These are phyloP conservation scores for Amanita phalloides DNA, from an alignment of 768 basidiomycete species.

Conservation along the genomic window DNA sequence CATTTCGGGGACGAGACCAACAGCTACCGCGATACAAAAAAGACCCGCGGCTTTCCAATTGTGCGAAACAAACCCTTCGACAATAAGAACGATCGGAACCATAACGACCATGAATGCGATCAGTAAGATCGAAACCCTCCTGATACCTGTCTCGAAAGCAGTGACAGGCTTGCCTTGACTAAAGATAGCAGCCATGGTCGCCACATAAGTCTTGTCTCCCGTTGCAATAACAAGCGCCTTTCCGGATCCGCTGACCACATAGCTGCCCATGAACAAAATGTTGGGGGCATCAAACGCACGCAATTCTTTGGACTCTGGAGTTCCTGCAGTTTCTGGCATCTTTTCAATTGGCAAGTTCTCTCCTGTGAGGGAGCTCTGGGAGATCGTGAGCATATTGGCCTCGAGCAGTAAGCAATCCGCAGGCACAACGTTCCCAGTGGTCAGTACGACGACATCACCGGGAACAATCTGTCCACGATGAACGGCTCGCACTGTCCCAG, in stretches of 20 bases:
- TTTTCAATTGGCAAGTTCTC: constrained; percentile 25
- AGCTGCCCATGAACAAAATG: constrained; percentile 22
- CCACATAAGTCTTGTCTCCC: constrained; percentile 22
- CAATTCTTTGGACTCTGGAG: constrained; percentile 12
- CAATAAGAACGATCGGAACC: neutral
- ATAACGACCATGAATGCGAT: constrained; percentile 5
- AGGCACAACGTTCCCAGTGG: constrained; percentile 24
- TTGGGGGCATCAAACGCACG: constrained; percentile 21
- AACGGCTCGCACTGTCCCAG: constrained; percentile 15
- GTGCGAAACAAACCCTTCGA: neutral
- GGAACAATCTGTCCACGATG: constrained; percentile 21
- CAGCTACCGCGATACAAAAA: constrained; percentile 25
- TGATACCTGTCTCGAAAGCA: constrained; percentile 21
- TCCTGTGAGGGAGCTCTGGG: constrained; percentile 25
- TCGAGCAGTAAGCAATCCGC: constrained; percentile 23
- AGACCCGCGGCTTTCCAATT: constrained; percentile 10
- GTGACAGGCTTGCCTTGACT: constrained; percentile 20
- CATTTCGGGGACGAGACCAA: constrained; percentile 30
- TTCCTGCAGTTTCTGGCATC: constrained; percentile 8
- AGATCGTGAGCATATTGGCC: constrained; percentile 20
- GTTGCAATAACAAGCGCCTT: constrained; percentile 19
- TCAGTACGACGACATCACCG: constrained; percentile 19
- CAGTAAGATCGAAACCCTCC: constrained; percentile 13
- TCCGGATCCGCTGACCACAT: constrained; percentile 21
- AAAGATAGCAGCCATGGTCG: constrained; percentile 22